Evolutionary conservation across 2,329 filamentous ascomycete genomes (phyloP).

Genomic region (Tolypocladium sp.): DNA sequence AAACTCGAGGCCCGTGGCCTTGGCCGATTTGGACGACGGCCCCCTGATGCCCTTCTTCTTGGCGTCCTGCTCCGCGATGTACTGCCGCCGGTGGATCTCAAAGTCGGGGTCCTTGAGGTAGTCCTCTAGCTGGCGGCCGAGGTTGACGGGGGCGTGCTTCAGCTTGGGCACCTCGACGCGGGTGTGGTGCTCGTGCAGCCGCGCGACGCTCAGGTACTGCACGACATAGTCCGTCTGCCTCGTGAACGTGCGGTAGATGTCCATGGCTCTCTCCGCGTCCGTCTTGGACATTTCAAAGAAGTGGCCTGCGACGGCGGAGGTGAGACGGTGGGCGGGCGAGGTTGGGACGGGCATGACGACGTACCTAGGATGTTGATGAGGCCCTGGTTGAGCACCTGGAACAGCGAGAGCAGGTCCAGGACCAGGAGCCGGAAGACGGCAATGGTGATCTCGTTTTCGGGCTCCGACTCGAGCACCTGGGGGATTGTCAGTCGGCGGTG

Average conservation of each 20-base stretch:
- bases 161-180: conserved; percentile 91
- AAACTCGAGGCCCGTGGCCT: conserved; percentile 24
- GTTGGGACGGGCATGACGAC: conserved; percentile 16
- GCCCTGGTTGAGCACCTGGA: conserved; percentile 92
- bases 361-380: conserved; percentile 92
- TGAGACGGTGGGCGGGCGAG: conserved; percentile 3
- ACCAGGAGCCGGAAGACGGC: conserved; percentile 89
- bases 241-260: conserved; percentile 87
- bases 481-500: background rate
- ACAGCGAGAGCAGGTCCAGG: conserved; percentile 79
- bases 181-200: conserved; percentile 86
- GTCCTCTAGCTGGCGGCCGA: conserved; percentile 84
- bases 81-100: conserved; percentile 85
- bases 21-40: conserved; percentile 19
- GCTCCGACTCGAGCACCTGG: conserved; percentile 76
- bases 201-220: conserved; percentile 75
- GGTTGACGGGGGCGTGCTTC: conserved; percentile 90
- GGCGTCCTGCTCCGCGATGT: conserved; percentile 77
- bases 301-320: conserved; percentile 52
- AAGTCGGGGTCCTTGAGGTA: conserved; percentile 94
- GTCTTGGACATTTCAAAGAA: conserved; percentile 97
- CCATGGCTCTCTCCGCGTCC: conserved; percentile 84
- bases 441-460: conserved; percentile 93
- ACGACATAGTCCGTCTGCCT: conserved; percentile 90
- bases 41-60: conserved; percentile 40